Conservation (phyloP, 306 rosid genomes). For the Mucuna pruriens region DNA sequence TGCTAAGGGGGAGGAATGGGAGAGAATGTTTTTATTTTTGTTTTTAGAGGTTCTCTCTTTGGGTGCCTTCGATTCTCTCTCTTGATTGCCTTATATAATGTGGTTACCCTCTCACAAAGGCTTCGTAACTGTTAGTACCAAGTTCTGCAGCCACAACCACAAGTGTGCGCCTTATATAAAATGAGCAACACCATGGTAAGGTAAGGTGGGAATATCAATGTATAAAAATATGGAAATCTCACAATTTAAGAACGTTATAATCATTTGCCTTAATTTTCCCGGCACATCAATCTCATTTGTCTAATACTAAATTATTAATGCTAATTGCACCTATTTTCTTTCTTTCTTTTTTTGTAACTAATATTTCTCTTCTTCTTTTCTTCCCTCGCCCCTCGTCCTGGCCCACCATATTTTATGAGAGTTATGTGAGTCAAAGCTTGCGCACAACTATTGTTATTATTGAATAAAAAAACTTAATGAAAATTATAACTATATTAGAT, state of each 20-base stretch:
- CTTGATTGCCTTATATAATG: slow-evolving; percentile 48
- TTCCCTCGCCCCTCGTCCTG: not conserved
- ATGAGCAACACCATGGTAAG: not conserved
- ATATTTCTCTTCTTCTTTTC: not conserved
- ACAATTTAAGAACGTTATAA: not conserved
- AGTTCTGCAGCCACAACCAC: slow-evolving; percentile 21
- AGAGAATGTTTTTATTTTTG: slow-evolving; percentile 35
- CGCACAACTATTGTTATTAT: not conserved
- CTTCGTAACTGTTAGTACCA: slow-evolving; percentile 37
- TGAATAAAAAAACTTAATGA: not conserved
- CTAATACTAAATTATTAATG: not conserved
- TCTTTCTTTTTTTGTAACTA: not conserved
- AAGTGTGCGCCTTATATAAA: slow-evolving; percentile 42
- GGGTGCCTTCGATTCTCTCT: slow-evolving; percentile 36
- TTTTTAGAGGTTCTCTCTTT: slow-evolving; percentile 24
- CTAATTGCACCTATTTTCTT: not conserved
- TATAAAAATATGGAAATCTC: not conserved
- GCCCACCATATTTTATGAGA: not conserved
- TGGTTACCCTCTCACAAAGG: slow-evolving; percentile 11
- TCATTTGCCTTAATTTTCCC: slow-evolving; percentile 30
- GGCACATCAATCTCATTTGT: not conserved
- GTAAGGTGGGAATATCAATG: slow-evolving; percentile 21
- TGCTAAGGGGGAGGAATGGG: slow-evolving; percentile 12
- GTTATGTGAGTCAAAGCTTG: slow-evolving; percentile 13
- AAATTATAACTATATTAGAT: not conserved